Evolutionary conservation across 2,329 filamentous ascomycete species (phyloP).

Genomic region (Dactylella cylindrospora): DNA sequence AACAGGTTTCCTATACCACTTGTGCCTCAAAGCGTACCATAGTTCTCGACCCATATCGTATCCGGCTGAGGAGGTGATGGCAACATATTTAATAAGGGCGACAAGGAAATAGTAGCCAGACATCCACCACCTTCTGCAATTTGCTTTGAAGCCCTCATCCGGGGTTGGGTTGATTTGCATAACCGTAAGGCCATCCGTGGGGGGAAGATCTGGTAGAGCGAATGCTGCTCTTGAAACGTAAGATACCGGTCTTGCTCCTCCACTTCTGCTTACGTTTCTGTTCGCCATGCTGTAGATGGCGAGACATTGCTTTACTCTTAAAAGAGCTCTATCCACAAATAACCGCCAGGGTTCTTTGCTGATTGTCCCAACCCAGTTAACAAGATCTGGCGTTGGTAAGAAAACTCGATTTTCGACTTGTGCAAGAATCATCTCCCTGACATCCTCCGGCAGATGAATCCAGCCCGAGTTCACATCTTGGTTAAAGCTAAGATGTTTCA

Average conservation of each 20-base stretch:
- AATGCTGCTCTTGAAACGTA: slow-evolving; percentile 38
- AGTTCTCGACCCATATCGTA: slow-evolving; percentile 52
- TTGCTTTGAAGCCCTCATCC: slow-evolving; percentile 21
- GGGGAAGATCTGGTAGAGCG: slow-evolving; percentile 25
- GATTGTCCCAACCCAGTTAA: slow-evolving; percentile 47
- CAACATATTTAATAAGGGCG: slow-evolving; percentile 51
- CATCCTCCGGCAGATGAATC: slow-evolving; percentile 49
- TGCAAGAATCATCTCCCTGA: slow-evolving; percentile 50
- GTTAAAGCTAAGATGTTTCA: slow-evolving; percentile 51
- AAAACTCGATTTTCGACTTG: slow-evolving; percentile 50
- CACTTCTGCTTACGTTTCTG: slow-evolving; percentile 23
- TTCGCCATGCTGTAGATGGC: slow-evolving; percentile 42
- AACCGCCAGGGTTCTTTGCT: slow-evolving; percentile 46
- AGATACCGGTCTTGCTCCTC: slow-evolving; percentile 21
- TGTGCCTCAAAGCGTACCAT: slow-evolving; percentile 50
- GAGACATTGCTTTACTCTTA: slow-evolving; percentile 44
- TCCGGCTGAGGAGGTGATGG: slow-evolving; percentile 51
- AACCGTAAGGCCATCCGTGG: slow-evolving; percentile 39
- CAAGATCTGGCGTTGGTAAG: slow-evolving; percentile 46
- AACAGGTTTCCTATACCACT: slow-evolving; percentile 47
- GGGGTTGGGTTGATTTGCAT: slow-evolving; percentile 30
- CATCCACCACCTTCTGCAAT: slow-evolving; percentile 12
- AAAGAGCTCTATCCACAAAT: slow-evolving; percentile 8
- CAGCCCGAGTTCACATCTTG: slow-evolving; percentile 51
- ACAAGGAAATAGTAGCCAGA: slow-evolving; percentile 47